These are phyloP conservation scores for Barnettozyma vustinii DNA, from an alignment of 805 yeast genomes.

Conservation along the genomic window DNA sequence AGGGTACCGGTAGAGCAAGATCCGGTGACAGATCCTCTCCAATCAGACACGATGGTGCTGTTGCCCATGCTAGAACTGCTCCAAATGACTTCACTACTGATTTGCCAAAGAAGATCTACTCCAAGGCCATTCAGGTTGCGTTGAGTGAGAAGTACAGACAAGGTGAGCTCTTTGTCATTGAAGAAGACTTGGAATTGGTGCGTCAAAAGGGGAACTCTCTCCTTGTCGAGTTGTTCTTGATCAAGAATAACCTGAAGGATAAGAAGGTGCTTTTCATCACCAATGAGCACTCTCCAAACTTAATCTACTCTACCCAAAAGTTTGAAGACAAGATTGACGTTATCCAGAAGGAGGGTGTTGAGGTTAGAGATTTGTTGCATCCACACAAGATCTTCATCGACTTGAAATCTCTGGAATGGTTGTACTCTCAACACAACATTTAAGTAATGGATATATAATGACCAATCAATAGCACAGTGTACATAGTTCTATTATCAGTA, in stretches of 20 bases:
- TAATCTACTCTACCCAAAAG: conserved; percentile 51
- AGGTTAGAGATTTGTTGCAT: conserved; percentile 76
- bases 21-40: conserved; percentile 96
- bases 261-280: conserved; percentile 66
- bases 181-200: conserved; percentile 33
- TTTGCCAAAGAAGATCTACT: conserved; percentile 68
- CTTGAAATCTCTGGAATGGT: conserved; percentile 62
- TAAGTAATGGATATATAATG: background rate
- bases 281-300: conserved; percentile 50
- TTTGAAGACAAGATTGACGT: conserved; percentile 55
- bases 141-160: conserved; percentile 72
- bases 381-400: conserved; percentile 76
- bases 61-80: conserved; percentile 85
- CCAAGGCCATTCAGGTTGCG: conserved; percentile 74
- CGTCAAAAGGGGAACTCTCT: conserved; percentile 31
- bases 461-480: background rate
- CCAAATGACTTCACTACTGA: conserved; percentile 84
- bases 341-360: conserved; percentile 68
- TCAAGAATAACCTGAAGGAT: conserved; percentile 42
- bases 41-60: conserved; percentile 80
- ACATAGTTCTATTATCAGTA: background rate
- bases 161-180: conserved; percentile 70
- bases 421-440: conserved; percentile 24
- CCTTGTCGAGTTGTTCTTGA: conserved; percentile 45
- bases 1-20: conserved; percentile 94